Base-by-base conservation (phyloP, 176 grass and related monocot genomes). In the Oryza meridionalis region DNA sequence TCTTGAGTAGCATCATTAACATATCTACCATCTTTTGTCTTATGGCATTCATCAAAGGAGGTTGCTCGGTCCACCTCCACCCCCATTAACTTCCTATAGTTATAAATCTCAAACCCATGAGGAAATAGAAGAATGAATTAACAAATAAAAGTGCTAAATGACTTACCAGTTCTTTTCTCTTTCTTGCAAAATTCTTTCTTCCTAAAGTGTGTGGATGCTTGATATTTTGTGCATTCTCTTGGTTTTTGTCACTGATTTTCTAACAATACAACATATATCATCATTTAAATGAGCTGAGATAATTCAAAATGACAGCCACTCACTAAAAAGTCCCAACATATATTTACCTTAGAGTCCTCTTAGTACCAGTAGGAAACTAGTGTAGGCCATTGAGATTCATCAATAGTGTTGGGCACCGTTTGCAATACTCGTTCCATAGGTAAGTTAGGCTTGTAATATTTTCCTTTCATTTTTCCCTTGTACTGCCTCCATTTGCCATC, bases 181-280 rank as follows among this genome's bases (percentile, higher is more conserved):
- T 61, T n/a, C 74, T 76, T 29, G 51, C 31, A 61, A 11, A 76
- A 61, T 11, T 40, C n/a, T 62, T 62, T 40, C 51, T 13, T 7
- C 53, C 55, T 16, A 63, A 24, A 38, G 21, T 77, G 33, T 77
- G 75, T 62, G 32, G 53, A 16, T 77, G 11, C 19, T 63, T 77
- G 21, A 75, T 75, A 2, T 61, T 55, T 5, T 76, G 58, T 9
- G 5, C 1, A 13, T 77, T 59, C 5, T 62, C 32, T 62, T 77
- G 5, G 33, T 77, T 77, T 14, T 1, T 63, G 0, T 3, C 22
- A 32, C 21, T 77, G 21, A 77, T 77, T 77, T n/a, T 21, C 53
- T 77, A 58, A 61, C 21, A 16, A 40, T 15, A 11, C 2, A 2
- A 24, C 31, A 77, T 15, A 63, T 13, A 40, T 6, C n/a, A 77